A percentile compares a stretch with the other conserved stretches of the same genome.
Evolutionary conservation across 2,329 filamentous ascomycete species (phyloP).

Genomic region (Diaporthe ampelina): DNA sequence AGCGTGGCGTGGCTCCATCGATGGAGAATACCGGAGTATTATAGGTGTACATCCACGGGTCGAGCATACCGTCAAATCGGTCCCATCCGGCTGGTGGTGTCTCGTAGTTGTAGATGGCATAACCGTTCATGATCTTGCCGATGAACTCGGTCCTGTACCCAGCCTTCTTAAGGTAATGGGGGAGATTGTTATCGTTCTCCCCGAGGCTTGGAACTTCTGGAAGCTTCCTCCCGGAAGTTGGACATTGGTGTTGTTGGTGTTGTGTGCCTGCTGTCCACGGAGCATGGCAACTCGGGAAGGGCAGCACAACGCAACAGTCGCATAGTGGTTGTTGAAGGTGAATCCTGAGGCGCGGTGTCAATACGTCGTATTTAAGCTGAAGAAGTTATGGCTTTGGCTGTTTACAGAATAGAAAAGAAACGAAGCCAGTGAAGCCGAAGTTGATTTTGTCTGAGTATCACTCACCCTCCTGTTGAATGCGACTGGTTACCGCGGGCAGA

Average conservation of each 20-base stretch:
- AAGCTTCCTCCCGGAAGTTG: slow-evolving; percentile 72
- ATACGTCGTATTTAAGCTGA: background rate
- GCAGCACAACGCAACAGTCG: slow-evolving; percentile 73
- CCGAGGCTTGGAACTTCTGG: slow-evolving; percentile 75
- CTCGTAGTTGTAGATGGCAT: slow-evolving; percentile 73
- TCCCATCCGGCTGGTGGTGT: slow-evolving; percentile 46
- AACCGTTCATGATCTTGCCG: slow-evolving; percentile 80
- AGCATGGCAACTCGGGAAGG: slow-evolving; percentile 72
- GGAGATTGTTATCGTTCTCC: slow-evolving; percentile 76
- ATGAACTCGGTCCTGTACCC: slow-evolving; percentile 81
- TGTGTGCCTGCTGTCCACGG: slow-evolving; percentile 74
- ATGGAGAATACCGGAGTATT: slow-evolving; percentile 60
- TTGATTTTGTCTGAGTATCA: background rate
- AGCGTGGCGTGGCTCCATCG: slow-evolving; percentile 39
- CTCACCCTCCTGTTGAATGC: slow-evolving; percentile 38
- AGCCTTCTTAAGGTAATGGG: slow-evolving; percentile 77
- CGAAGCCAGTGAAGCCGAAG: too few species aligned
- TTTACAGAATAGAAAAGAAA: too few species aligned
- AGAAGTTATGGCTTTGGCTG: too few species aligned
- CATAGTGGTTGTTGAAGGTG: slow-evolving; percentile 65
- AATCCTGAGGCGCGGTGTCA: slow-evolving; percentile 32
- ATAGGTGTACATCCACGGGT: slow-evolving; percentile 75
- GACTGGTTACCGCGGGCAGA: slow-evolving; percentile 31
- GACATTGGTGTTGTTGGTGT: slow-evolving; percentile 76
- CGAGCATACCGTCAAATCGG: slow-evolving; percentile 56